Evolutionary conservation across 306 rosid species (phyloP), one percentile per base, ranked within the genome.

Genomic region (Cicer cuneatum): DNA sequence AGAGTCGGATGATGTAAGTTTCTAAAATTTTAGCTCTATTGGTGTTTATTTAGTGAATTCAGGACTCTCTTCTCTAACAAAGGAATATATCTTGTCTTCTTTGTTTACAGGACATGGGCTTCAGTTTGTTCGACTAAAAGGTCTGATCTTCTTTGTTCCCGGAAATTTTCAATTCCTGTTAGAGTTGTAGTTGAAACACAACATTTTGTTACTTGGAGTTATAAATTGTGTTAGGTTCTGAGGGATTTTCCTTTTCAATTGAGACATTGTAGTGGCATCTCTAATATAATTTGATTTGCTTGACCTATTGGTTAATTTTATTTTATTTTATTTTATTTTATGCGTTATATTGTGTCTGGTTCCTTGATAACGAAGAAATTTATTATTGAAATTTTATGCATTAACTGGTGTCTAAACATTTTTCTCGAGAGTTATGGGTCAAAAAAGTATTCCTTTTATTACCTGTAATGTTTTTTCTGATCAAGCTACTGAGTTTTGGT

Each of bases 31-130:
- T 14, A 57, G 33, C 24, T 47, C 38, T 8, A 10, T 58, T 69
- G 15, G 33, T 73, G 43, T 59, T 35, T 52, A 4, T 58, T 3
- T 48, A 13, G 14, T 39, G 6, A 58, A 35, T 33, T 63, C 1
- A 16, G 11, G 16, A 39, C 5, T 61, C 5, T n/a, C 0, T 73
- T 7, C 57, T 42, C 57, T 42, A 35, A 58, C 43, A 49, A 15
- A 15, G 33, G 0, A 10, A 39, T 54, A 11, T 11, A 7, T 53
- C 21, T 7, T 51, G 5, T 35, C 7, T 2, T 71, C 47, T 47
- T 60, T 37, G 53, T 79, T 60, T 86, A 64, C 87, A 86, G 93
- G 91, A 89, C 42, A 89, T 87, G 94, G 94, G 94, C 14, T 89
- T 89, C 69, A 81, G 94, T 77, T 87, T 89, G 41, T 89, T 89